Evolutionary conservation across 176 grass and related monocot species (phyloP).

Genomic region (Phyllostachys edulis): DNA sequence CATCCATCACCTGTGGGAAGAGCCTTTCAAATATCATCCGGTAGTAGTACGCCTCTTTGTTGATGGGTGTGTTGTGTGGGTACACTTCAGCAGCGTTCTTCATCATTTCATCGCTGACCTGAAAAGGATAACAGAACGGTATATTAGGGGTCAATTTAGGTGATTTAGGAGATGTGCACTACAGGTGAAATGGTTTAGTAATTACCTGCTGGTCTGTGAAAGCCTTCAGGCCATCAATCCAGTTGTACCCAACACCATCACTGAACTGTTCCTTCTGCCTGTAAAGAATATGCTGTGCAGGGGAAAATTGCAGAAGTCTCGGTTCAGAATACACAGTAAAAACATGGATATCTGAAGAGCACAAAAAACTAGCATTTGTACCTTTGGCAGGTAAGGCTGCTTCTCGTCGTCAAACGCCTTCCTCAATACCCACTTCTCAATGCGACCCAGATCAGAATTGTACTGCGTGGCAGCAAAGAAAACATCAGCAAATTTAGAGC

Average conservation of each 20-base stretch:
- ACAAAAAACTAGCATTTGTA: not conserved
- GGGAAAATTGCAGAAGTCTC: not conserved
- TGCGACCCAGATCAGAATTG: constrained; percentile 53
- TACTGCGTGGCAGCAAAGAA: constrained; percentile 48
- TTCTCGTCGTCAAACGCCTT: constrained; percentile 94
- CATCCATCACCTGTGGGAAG: constrained; percentile 73
- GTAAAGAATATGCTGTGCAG: constrained; percentile 86
- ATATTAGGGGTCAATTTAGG: not conserved
- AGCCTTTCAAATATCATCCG: constrained; percentile 96
- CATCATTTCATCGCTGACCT: constrained; percentile 90
- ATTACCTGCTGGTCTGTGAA: constrained; percentile 76
- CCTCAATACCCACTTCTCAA: constrained; percentile 94
- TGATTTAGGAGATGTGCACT: not conserved
- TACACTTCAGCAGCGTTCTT: constrained; percentile 52
- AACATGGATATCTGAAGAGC: not conserved
- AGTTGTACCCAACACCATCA: constrained; percentile 89
- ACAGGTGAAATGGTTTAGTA: not conserved
- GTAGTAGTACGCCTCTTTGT: constrained; percentile 97
- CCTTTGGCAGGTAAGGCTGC: constrained; percentile 88
- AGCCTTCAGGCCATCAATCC: constrained; percentile 96
- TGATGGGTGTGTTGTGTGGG: constrained; percentile 82
- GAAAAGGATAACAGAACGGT: constrained; percentile 22
- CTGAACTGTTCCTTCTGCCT: constrained; percentile 99
- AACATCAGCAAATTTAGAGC: not conserved
- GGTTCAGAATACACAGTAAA: not conserved